A percentile compares a stretch with the other conserved stretches of the same genome.
These are phyloP conservation scores for Emericellopsis terricola DNA, from an alignment of 495 filamentous ascomycete species.

Conservation along the genomic window DNA sequence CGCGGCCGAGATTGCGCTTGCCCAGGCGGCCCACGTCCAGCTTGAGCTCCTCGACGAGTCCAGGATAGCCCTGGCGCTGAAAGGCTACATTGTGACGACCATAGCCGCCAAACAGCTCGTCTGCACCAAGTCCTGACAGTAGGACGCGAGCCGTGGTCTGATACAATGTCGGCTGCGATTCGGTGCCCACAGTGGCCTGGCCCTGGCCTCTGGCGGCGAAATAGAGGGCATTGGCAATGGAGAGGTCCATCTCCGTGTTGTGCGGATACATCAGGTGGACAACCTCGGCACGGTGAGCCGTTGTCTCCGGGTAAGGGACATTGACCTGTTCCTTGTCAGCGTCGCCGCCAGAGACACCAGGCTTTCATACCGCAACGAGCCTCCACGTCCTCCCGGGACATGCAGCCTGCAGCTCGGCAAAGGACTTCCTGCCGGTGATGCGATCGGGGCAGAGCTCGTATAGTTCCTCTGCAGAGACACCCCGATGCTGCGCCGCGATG, in stretches of 20 bases:
- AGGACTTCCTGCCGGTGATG: slow-evolving; percentile 61
- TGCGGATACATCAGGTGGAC: slow-evolving; percentile 74
- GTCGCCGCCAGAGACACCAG: background rate
- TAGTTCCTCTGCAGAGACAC: slow-evolving; percentile 7
- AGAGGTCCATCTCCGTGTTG: slow-evolving; percentile 97
- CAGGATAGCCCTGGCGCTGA: slow-evolving; percentile 40
- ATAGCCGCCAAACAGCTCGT: slow-evolving; percentile 93
- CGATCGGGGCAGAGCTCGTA: slow-evolving; percentile 86
- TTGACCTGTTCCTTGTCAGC: slow-evolving; percentile 40
- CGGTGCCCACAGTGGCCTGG: slow-evolving; percentile 10
- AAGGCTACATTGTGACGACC: slow-evolving; percentile 68
- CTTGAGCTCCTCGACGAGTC: slow-evolving; percentile 66
- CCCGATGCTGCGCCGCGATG: slow-evolving; percentile 25
- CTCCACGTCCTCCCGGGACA: slow-evolving; percentile 64
- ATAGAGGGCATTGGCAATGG: slow-evolving; percentile 84
- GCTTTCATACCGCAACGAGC: slow-evolving; percentile 45
- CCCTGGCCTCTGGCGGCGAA: slow-evolving; percentile 78
- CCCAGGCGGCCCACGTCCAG: slow-evolving; percentile 77
- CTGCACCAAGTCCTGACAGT: slow-evolving; percentile 83
- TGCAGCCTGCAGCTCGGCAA: slow-evolving; percentile 47
- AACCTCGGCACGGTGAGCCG: slow-evolving; percentile 48
- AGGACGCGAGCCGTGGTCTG: slow-evolving; percentile 63
- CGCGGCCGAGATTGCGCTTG: slow-evolving; percentile 81
- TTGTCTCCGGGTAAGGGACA: slow-evolving; percentile 59
- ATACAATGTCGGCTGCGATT: slow-evolving; percentile 23